Evolutionary conservation across 176 grass and related monocot species (phyloP), one percentile per base, ranked within the genome.

Genomic region (Eragrostis curvula): DNA sequence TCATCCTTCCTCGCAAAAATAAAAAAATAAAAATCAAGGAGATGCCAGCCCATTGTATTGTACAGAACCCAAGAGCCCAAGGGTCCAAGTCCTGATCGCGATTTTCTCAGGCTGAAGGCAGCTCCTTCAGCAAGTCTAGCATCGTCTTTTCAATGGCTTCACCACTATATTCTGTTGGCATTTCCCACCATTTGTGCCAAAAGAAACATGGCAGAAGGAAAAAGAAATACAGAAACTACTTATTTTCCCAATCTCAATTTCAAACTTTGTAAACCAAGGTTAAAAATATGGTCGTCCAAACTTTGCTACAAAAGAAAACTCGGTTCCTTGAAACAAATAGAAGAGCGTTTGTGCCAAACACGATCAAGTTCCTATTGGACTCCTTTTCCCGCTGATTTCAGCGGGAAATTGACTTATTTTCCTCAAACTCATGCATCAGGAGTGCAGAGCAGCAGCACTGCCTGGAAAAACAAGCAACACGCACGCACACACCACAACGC

Each of bases 361-460:
- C n/a, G 11, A 28, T 14, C 11, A 28, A 28, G 58, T 61, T 6
- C 3, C 24, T 0, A 0, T 59, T 59, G 9, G 56, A 28, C 1
- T 12, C 24, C 24, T 61, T 27, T 5, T 6, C 58, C 56, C n/a
- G 5, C 56, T 14, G 23, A 61, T 61, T 61, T 60, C 11, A 9
- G 9, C 10, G 11, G 58, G 58, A 61, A 28, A 28, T 28, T 3
- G 24, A 61, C 58, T 14, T 61, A 59, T 14, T 50, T 13, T 50
- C 48, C 14, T 16, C 13, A 11, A 50, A 50, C 14, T 50, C 21
- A 43, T 18, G 60, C 44, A 87, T 63, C 70, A 40, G 71, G 83
- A 92, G 83, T 74, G 79, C 83, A 75, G 49, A 70, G 66, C 73
- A 78, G 86, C 67, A 86, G 86, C 90, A 85, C 86, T 86, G 68